A percentile compares a stretch with the other conserved stretches of the same genome.
phyloP scores from a whole-genome alignment of 306 rosid genomes.

The Pueraria montana region DNA sequence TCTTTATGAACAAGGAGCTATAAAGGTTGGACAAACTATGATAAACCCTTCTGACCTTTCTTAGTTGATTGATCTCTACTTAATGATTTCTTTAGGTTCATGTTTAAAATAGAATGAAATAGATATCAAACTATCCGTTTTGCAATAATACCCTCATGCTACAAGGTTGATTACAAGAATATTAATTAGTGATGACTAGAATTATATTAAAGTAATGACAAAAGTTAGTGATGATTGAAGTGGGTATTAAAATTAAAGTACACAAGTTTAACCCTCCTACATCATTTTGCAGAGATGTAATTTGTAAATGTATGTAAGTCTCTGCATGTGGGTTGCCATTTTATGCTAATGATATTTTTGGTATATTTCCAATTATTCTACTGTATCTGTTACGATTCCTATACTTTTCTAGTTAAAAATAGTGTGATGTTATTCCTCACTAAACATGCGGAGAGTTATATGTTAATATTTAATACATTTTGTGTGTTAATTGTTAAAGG shows the following conservation, averaged over 20 bases:
- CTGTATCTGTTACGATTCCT: not conserved
- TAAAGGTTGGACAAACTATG: conserved; percentile 68
- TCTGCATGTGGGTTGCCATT: conserved; percentile 23
- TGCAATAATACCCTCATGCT: conserved; percentile 1
- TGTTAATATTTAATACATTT: conserved; percentile 30
- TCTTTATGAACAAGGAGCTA: conserved; percentile 82
- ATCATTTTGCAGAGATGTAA: conserved; percentile 21
- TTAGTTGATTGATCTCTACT: conserved; percentile 24
- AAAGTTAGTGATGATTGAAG: not conserved
- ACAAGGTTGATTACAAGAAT: conserved; percentile 26
- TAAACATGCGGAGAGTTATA: conserved; percentile 9
- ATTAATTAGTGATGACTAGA: conserved; percentile 24
- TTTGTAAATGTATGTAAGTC: not conserved
- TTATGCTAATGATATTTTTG: conserved; percentile 12
- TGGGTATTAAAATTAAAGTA: conserved; percentile 28
- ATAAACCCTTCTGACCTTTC: conserved; percentile 28
- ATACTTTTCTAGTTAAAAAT: conserved; percentile 27
- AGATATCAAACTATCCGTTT: conserved; percentile 16
- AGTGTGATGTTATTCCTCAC: conserved; percentile 26
- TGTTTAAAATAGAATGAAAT: conserved; percentile 8
- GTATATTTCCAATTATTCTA: conserved; percentile 29
- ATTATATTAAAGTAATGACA: too few relatives aligned
- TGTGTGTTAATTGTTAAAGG: conserved; percentile 30
- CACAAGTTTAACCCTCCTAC: not conserved
- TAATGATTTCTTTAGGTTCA: conserved; percentile 10